Conservation (phyloP, 1,284 basidiomycete species). For the Amylostereum chailletii region DNA sequence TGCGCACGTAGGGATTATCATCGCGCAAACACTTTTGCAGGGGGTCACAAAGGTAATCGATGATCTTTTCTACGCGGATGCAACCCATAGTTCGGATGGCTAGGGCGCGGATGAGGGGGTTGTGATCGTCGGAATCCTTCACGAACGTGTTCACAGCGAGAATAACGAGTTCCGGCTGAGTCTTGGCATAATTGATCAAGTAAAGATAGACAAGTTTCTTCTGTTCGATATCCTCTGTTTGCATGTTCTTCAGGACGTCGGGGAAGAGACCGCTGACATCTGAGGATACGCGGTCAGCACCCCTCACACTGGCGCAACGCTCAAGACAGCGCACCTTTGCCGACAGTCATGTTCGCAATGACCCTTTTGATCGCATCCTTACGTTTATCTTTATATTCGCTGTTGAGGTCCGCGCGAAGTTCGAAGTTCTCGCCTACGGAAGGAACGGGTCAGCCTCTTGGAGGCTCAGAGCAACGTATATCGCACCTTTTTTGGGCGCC, state of each 20-base stretch:
- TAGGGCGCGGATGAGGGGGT: constrained; percentile 92
- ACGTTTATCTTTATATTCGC: constrained; percentile 88
- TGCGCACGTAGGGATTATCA: constrained; percentile 96
- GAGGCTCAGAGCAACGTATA: background rate
- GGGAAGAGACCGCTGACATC: constrained; percentile 96
- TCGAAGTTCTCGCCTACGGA: constrained; percentile 82
- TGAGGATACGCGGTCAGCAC: constrained; percentile 20
- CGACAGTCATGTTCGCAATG: constrained; percentile 94
- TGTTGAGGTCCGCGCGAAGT: constrained; percentile 91
- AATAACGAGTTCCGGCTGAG: constrained; percentile 96
- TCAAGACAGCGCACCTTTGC: constrained; percentile 58
- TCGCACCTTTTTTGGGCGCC: constrained; percentile 13
- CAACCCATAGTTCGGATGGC: constrained; percentile 98
- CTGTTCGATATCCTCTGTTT: constrained; percentile 89
- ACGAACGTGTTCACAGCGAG: constrained; percentile 99
- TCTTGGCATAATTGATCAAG: constrained; percentile 98
- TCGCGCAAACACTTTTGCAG: constrained; percentile 86
- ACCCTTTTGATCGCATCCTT: constrained; percentile 98
- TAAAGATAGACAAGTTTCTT: constrained; percentile 98
- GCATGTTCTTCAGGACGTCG: constrained; percentile 99
- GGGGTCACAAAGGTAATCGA: constrained; percentile 95
- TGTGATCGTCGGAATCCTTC: constrained; percentile 92
- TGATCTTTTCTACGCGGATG: constrained; percentile 95
- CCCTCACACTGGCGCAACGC: background rate
- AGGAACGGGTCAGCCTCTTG: background rate